A percentile compares a stretch with the other conserved stretches of the same genome.
These are phyloP conservation scores for Amaranthus tricolor DNA, from an alignment of 179 eudicot species.

Conservation along the genomic window DNA sequence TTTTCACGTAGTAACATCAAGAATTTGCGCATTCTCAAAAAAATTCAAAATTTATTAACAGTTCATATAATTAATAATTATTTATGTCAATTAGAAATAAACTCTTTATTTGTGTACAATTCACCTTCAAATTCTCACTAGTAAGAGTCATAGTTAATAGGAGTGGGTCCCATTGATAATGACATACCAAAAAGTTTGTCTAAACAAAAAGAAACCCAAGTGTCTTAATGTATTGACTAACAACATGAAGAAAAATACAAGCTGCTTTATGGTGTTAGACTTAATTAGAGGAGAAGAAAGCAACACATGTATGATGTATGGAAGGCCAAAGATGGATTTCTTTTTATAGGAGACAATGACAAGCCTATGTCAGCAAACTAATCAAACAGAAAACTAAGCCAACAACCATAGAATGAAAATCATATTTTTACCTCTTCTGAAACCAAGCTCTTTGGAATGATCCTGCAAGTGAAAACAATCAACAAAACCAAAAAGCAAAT, in stretches of 20 bases:
- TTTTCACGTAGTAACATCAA: background rate
- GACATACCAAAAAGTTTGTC: slow-evolving; percentile 17
- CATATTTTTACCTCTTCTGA: slow-evolving; percentile 69
- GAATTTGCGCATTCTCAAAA: no score
- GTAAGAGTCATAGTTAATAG: no score
- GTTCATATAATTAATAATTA: no score
- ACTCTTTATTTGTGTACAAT: no score
- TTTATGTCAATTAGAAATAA: no score
- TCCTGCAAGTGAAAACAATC: slow-evolving; percentile 48
- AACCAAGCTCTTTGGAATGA: slow-evolving; percentile 90
- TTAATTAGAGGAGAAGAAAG: slow-evolving; percentile 23
- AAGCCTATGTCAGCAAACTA: slow-evolving; percentile 25
- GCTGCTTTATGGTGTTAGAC: slow-evolving; percentile 23
- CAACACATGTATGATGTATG: slow-evolving; percentile 23
- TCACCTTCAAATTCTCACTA: no score
- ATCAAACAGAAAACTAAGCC: background rate
- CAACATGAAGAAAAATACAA: slow-evolving; percentile 17
- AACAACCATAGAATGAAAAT: slow-evolving; percentile 20
- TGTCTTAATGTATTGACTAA: slow-evolving; percentile 27
- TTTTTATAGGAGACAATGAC: slow-evolving; percentile 22
- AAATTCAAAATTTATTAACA: no score
- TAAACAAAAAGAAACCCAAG: slow-evolving; percentile 13
- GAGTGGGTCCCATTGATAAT: slow-evolving; percentile 5
- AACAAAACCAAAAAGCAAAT: slow-evolving; percentile 22
- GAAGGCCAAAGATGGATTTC: slow-evolving; percentile 13